Base-by-base conservation (phyloP, 257 asterid species). In the Lithospermum erythrorhizon region DNA sequence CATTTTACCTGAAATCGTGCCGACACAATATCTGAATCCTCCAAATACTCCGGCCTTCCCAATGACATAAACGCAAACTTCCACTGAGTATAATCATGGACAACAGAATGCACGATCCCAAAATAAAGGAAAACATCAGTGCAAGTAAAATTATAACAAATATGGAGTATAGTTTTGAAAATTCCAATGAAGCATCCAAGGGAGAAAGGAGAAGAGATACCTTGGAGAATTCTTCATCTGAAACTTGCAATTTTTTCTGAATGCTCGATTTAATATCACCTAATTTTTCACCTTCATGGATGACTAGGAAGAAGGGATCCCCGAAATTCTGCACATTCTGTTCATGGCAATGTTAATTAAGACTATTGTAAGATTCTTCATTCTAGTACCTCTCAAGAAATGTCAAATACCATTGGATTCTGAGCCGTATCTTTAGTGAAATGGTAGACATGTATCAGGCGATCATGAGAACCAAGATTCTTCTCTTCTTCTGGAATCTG, bases 391-490 rank as follows among this genome's bases (percentile, higher is more conserved):
- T 57, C 56, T 30, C 13, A 41, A 4, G 2, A 11, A 59, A 62
- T 57, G 59, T 55, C 56, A 72, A 71, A 11, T 53, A 53, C 86
- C 81, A 70, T 66, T 66, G 77, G 86, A 61, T 77, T 78, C 73
- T 82, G 86, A 61, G 70, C 41, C 47, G 72, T 77, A 68, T 75
- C 89, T 18, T 52, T 71, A 65, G 61, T 71, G 59, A 75, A 77
- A 68, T 82, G 89, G 77, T 79, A 79, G 19, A 82, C 83, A 76
- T 75, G 89, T 77, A 77, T 73, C 81, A 82, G 66, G 73, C 70
- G 68, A 68, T 77, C 83, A 57, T 35, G 49, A 23, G 67, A 70
- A 57, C 74, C 75, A 9, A 71, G 68, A 65, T 68, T 65, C 61
- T 77, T 70, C 77, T 80, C 83, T 65, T 80, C 86, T 64, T 74